Base-by-base conservation (phyloP, 192 early-diverging fungal genomes). In the Oehlia diaphana region DNA sequence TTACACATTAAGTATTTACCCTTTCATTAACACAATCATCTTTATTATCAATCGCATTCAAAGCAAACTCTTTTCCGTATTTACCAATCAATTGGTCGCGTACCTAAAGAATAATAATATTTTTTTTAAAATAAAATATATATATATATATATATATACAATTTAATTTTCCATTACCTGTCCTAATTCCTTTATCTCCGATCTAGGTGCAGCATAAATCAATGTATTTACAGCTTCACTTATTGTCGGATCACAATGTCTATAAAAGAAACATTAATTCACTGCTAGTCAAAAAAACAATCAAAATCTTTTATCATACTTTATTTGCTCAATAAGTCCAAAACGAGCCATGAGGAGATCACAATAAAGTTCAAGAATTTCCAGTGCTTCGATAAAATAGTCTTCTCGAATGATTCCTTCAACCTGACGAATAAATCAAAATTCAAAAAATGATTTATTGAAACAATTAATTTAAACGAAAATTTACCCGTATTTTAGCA, bases 351-450 rank as follows among this genome's bases (percentile, higher is more conserved):
- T 77, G 21, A 99, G 83, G 31, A 96, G 83, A 78, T 99, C 96
- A 76, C 94, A 95, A 79, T 94, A 95, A 28, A 97, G 90, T 81
- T 97, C 95, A 50, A 98, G 84, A 49, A 97, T 94, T 82, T 99
- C 97, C 86, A 98, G 83, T 2, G 95, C 97, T 82, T 99, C 97
- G n/a, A 93, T 88, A 72, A 89, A 88, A 69, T 94, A 92, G 87
- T 99, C 97, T 75, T 98, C 96, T 21, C 97, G 92, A 73, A 99
- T 99, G 68, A 99, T 95, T 81, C 93, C 89, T 75, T 99, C 96
- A 6, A 86, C 85, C 85, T 86, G 73, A 2, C 23, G 13, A 72
- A n/a, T 10, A 42, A 58, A 12, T 12, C 63, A 77, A 62, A n/a
- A 28, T 47, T 53, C 6, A n/a, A 9, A 64, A 4, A 13, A 75